Conservation (phyloP, 805 yeast genomes). For the Metschnikowia baotianmanensis region DNA sequence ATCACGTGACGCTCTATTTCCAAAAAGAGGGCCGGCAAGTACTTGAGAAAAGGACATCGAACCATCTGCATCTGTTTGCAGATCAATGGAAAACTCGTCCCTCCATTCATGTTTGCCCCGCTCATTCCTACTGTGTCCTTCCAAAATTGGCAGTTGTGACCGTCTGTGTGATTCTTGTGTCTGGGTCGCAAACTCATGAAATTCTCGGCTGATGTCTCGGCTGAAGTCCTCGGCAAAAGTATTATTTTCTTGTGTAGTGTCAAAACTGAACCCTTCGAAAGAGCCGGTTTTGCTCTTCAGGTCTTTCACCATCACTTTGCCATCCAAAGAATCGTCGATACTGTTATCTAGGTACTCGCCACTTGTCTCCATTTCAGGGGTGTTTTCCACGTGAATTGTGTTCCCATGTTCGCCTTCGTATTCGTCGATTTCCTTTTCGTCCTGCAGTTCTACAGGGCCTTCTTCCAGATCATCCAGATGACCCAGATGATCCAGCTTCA, state of each 20-base stretch:
- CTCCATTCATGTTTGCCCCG: neutral
- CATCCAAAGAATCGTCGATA: slow-evolving; percentile 9
- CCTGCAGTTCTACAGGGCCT: neutral
- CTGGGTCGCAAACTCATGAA: slow-evolving; percentile 14
- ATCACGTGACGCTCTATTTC: neutral
- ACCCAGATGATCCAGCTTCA: no score
- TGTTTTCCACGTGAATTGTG: neutral
- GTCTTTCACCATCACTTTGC: neutral
- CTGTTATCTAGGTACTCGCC: neutral
- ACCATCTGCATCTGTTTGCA: slow-evolving; percentile 3
- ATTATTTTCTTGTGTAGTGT: slow-evolving; percentile 12
- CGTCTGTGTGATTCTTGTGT: slow-evolving; percentile 6
- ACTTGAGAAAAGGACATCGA: slow-evolving; percentile 4
- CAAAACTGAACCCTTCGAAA: slow-evolving; percentile 14
- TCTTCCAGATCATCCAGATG: neutral
- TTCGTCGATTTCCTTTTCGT: neutral
- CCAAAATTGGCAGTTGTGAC: neutral
- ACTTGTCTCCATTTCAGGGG: neutral
- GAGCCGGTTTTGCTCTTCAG: neutral
- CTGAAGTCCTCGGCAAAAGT: slow-evolving; percentile 7
- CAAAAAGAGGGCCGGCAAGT: neutral
- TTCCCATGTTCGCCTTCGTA: neutral
- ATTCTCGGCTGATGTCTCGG: slow-evolving; percentile 10
- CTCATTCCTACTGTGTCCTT: neutral
- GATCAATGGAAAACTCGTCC: slow-evolving; percentile 5